Evolutionary conservation across 1,139 yeast species (phyloP).

Genomic region (Lodderomyces beijingensis): DNA sequence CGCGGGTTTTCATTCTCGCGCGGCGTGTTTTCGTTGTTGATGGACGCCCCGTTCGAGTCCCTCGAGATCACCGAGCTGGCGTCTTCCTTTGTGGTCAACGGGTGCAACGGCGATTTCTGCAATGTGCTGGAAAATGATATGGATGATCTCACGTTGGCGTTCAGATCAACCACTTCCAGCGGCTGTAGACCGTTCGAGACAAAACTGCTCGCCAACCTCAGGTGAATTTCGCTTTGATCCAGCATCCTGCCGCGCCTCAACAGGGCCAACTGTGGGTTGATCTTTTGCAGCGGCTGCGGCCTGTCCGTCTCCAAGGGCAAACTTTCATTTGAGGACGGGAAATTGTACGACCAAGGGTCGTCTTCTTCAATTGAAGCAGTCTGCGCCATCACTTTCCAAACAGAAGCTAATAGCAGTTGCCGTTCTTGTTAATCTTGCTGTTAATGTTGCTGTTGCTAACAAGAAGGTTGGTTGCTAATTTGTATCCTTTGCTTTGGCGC

Average conservation of each 20-base stretch:
- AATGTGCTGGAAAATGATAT: slow-evolving; percentile 32
- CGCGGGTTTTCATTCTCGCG: slow-evolving; percentile 5
- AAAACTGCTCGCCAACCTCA: too few species aligned
- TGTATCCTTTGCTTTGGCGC: too few species aligned
- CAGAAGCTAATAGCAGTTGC: too few species aligned
- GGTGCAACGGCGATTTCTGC: slow-evolving; percentile 52
- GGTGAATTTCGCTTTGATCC: too few species aligned
- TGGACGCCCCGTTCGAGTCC: slow-evolving; percentile 17
- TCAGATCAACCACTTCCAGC: slow-evolving; percentile 8
- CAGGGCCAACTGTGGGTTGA: slow-evolving; percentile 4
- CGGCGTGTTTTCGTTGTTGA: slow-evolving; percentile 6
- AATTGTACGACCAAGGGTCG: slow-evolving; percentile 44
- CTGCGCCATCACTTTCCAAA: too few species aligned
- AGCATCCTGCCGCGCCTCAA: too few species aligned
- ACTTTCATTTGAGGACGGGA: slow-evolving; percentile 37
- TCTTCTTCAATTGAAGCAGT: too few species aligned
- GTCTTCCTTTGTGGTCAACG: slow-evolving; percentile 55
- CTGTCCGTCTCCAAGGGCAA: slow-evolving; percentile 2
- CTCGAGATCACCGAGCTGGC: slow-evolving; percentile 39
- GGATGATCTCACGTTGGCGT: slow-evolving; percentile 17
- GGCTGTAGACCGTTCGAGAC: slow-evolving; percentile 1
- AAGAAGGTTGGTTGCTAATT: too few species aligned
- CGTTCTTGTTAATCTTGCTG: too few species aligned
- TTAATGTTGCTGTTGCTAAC: too few species aligned
- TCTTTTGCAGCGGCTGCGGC: neutral